Conservation (phyloP, 495 filamentous ascomycete genomes). For the Annulohypoxylon nitens region DNA sequence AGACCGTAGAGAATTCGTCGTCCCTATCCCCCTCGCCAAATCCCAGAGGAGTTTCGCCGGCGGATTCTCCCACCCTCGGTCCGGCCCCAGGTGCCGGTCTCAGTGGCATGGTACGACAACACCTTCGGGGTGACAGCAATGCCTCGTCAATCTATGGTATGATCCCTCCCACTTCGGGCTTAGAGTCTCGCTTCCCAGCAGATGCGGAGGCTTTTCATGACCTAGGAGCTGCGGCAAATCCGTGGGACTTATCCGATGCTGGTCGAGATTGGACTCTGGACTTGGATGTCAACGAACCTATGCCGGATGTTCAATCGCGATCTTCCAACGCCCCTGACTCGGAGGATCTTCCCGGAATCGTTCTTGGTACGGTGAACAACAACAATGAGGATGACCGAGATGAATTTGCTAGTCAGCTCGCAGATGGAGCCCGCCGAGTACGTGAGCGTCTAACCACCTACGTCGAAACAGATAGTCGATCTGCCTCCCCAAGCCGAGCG, state of each 20-base stretch:
- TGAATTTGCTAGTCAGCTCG: conserved; percentile 85
- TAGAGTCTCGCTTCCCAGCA: conserved; percentile 57
- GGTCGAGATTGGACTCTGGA: conserved; percentile 47
- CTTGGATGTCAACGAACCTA: conserved; percentile 48
- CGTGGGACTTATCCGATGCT: conserved; percentile 60
- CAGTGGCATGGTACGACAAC: conserved; percentile 85
- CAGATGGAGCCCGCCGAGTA: conserved; percentile 78
- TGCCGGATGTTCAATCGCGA: conserved; percentile 44
- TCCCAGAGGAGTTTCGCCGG: conserved; percentile 50
- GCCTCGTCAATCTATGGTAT: conserved; percentile 79
- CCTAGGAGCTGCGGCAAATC: conserved; percentile 59
- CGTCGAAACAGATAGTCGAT: conserved; percentile 72
- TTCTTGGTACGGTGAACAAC: conserved; percentile 67
- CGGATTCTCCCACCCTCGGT: conserved; percentile 86
- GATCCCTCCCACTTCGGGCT: conserved; percentile 44
- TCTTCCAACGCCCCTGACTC: conserved; percentile 54
- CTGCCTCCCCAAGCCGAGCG: conserved; percentile 65
- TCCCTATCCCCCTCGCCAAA: conserved; percentile 45
- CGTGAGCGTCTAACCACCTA: conserved; percentile 84
- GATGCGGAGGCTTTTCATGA: conserved; percentile 47
- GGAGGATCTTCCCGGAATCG: conserved; percentile 67
- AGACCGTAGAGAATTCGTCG: conserved; percentile 41
- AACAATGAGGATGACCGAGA: conserved; percentile 72
- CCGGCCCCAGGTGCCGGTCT: conserved; percentile 72
- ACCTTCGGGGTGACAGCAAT: conserved; percentile 86